Evolutionary conservation across 441 rosid genomes (phyloP).

Genomic region (Codiaeum variegatum): DNA sequence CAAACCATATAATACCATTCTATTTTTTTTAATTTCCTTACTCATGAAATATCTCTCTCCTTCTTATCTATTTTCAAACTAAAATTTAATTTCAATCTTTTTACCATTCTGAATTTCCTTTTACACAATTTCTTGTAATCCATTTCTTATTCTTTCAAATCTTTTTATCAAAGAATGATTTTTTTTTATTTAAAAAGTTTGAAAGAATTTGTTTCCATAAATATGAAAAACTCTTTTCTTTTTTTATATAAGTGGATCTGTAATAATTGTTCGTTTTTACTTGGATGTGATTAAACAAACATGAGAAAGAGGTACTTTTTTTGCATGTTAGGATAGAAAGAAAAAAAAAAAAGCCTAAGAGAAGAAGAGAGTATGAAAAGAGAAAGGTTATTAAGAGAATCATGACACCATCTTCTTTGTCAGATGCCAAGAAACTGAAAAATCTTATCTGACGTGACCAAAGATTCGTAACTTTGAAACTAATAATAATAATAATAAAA

Average conservation of each 20-base stretch:
- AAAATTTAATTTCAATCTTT: conserved; percentile 19
- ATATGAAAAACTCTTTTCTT: background rate
- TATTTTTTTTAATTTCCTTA: background rate
- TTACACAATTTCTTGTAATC: conserved; percentile 35
- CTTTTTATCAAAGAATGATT: no score
- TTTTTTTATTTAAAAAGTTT: no score
- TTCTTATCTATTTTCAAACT: background rate
- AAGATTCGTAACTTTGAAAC: conserved; percentile 45
- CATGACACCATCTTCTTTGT: conserved; percentile 39
- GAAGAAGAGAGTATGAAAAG: conserved; percentile 1
- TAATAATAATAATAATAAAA: conserved; percentile 22
- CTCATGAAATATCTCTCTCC: conserved; percentile 14
- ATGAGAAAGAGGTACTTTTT: background rate
- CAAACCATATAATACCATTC: conserved; percentile 3
- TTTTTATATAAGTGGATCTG: background rate
- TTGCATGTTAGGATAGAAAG: background rate
- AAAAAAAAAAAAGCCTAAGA: background rate
- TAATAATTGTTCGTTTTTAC: background rate
- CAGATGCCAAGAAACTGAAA: conserved; percentile 38
- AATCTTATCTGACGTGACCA: conserved; percentile 66
- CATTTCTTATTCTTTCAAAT: no score
- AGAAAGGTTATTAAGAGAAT: conserved; percentile 23
- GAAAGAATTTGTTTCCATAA: conserved; percentile 7
- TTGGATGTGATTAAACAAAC: background rate
- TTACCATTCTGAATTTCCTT: conserved; percentile 12